These are phyloP conservation scores for Falciphora oryzae DNA, from an alignment of 2,329 filamentous ascomycete genomes.

Conservation along the genomic window DNA sequence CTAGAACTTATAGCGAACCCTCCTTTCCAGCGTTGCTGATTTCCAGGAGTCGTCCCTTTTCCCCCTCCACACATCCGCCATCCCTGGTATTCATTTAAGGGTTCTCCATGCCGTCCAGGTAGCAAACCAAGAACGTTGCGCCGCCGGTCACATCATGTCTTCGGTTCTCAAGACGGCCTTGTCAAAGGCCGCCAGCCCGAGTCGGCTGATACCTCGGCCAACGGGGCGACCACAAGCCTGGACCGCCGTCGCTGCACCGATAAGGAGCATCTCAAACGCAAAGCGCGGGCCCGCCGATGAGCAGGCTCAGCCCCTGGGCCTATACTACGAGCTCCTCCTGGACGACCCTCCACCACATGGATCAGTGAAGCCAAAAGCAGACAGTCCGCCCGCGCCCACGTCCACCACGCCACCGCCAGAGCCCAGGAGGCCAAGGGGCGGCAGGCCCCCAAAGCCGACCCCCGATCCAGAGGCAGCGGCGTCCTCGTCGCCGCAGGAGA, in stretches of 20 bases:
- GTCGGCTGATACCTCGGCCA: conserved; percentile 16
- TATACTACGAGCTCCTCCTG: conserved; percentile 55
- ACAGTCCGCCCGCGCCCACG: neutral
- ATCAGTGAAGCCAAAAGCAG: neutral
- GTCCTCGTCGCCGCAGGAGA: conserved; percentile 24
- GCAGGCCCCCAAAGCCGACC: neutral
- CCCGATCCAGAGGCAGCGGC: conserved; percentile 16
- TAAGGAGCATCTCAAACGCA: neutral
- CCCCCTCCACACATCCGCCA: no score
- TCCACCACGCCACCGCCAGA: neutral
- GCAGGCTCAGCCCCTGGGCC: conserved; percentile 46
- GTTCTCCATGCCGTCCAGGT: conserved; percentile 12
- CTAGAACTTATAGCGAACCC: neutral
- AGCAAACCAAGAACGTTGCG: neutral
- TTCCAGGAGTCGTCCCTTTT: neutral
- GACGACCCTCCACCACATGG: conserved; percentile 33
- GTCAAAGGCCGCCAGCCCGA: conserved; percentile 22
- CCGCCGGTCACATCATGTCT: conserved; percentile 18
- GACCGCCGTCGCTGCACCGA: neutral
- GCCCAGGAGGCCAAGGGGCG: neutral
- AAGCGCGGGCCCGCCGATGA: conserved; percentile 17
- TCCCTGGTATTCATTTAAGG: neutral
- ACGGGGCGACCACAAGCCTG: conserved; percentile 12
- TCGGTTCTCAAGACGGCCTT: conserved; percentile 4
- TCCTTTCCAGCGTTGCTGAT: no score